A percentile compares a stretch with the other conserved stretches of the same genome.
Evolutionary conservation across 78 protist species (phyloP).

Genomic region (Goniomonas avonlea): DNA sequence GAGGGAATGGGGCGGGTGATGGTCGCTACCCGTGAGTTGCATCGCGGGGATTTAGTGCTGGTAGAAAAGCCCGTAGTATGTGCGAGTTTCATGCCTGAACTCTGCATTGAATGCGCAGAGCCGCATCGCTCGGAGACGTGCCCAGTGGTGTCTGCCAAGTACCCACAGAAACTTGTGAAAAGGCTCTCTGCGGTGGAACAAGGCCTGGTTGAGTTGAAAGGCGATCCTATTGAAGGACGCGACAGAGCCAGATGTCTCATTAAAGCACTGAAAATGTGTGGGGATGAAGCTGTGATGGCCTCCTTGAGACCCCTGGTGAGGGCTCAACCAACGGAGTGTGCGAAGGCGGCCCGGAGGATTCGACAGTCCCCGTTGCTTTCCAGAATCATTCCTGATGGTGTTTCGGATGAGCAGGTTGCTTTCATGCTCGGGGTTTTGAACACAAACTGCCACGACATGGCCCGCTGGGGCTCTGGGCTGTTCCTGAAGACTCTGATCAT

Average conservation of each 20-base stretch:
- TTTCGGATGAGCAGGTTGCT: slow-evolving; percentile 4
- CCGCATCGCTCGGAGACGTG: neutral
- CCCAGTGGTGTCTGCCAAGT: neutral
- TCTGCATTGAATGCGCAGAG: slow-evolving; percentile 22
- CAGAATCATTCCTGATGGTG: neutral
- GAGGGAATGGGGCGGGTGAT: neutral
- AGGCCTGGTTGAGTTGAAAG: neutral
- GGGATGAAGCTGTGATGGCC: neutral
- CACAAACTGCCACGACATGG: slow-evolving; percentile 28
- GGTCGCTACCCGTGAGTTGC: neutral
- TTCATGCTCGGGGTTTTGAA: slow-evolving; percentile 5
- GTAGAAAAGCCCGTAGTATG: neutral
- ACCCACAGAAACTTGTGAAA: neutral
- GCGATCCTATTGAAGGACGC: neutral
- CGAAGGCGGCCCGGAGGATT: neutral
- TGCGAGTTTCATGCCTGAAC: slow-evolving; percentile 5
- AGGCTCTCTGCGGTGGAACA: neutral
- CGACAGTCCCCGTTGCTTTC: neutral
- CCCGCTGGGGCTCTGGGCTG: slow-evolving; percentile 14
- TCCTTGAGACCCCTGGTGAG: neutral
- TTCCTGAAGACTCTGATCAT: neutral
- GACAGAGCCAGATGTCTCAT: neutral
- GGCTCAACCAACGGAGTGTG: neutral
- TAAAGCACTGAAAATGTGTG: neutral
- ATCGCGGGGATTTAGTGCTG: neutral